Evolutionary conservation across 331 rosid genomes (phyloP).

Genomic region (Pyracantha coccinea): DNA sequence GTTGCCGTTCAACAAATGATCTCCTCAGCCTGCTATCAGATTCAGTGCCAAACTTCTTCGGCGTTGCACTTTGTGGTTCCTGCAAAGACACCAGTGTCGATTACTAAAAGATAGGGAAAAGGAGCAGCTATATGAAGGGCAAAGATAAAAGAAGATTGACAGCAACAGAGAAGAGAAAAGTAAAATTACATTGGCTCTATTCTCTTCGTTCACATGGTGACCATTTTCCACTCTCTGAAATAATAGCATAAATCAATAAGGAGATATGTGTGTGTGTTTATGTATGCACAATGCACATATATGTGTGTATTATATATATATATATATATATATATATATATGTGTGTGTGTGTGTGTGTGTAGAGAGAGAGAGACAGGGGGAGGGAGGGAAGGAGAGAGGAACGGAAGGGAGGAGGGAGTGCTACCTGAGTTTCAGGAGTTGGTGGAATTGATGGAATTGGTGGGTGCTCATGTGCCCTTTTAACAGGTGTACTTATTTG

Average conservation of each 20-base stretch:
- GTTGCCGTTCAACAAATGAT: conserved; percentile 82
- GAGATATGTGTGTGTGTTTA: neutral
- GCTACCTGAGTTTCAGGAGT: conserved; percentile 15
- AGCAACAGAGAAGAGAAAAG: neutral
- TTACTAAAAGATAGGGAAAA: neutral
- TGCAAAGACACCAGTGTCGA: conserved; percentile 26
- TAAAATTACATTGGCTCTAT: conserved; percentile 41
- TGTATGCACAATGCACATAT: no score
- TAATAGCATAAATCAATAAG: neutral
- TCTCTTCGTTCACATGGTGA: conserved; percentile 55
- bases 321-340: rapidly evolving
- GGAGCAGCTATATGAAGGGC: neutral
- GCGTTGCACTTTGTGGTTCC: conserved; percentile 64
- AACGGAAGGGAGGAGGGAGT: neutral
- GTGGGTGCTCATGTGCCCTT: conserved; percentile 53
- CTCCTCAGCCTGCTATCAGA: conserved; percentile 89
- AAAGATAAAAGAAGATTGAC: neutral
- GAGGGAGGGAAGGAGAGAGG: conserved; percentile 2
- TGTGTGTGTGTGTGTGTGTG: no score
- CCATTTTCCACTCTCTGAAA: conserved; percentile 77
- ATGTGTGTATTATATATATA: no score
- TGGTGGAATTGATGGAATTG: conserved; percentile 27
- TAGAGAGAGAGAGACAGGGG: neutral
- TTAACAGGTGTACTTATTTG: conserved; percentile 47
- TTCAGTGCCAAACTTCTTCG: conserved; percentile 76